phyloP scores from a whole-genome alignment of 179 eudicot genomes.

The Monotropa hypopitys region DNA sequence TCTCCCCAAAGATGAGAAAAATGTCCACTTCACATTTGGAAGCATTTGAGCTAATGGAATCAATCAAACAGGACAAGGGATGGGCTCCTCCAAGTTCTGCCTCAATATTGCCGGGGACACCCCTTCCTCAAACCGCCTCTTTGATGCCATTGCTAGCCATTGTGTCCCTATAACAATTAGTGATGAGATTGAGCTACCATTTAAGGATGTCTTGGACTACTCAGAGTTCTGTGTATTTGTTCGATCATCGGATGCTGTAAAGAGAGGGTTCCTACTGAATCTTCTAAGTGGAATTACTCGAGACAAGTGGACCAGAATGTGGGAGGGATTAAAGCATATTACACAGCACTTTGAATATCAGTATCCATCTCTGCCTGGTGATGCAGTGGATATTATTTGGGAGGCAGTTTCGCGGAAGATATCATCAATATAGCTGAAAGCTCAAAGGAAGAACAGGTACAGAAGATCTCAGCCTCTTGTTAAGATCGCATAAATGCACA shows the following conservation, averaged over 20 bases:
- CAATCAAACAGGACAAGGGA: conserved; percentile 64
- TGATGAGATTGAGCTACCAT: conserved; percentile 87
- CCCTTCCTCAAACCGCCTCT: conserved; percentile 93
- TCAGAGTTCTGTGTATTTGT: conserved; percentile 68
- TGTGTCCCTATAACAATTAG: conserved; percentile 91
- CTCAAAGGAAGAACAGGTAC: conserved; percentile 44
- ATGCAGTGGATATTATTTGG: conserved; percentile 97
- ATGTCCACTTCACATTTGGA: conserved; percentile 80
- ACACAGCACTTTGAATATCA: conserved; percentile 65
- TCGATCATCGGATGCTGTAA: conserved; percentile 59
- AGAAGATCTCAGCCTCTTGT: conserved; percentile 24
- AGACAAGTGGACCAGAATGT: conserved; percentile 80
- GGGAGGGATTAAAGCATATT: conserved; percentile 64
- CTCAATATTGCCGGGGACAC: conserved; percentile 94
- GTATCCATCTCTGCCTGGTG: conserved; percentile 58
- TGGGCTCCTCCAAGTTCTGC: conserved; percentile 83
- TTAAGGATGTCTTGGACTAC: conserved; percentile 73
- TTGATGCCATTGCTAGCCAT: conserved; percentile 87
- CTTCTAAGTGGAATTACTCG: conserved; percentile 46
- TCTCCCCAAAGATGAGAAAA: conserved; percentile 74
- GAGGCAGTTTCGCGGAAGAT: conserved; percentile 55
- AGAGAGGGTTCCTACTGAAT: conserved; percentile 50
- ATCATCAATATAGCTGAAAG: conserved; percentile 16
- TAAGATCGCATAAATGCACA: neutral
- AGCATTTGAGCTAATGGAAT: conserved; percentile 46